A percentile compares a stretch with the other conserved stretches of the same genome.
phyloP scores from a whole-genome alignment of 2,329 filamentous ascomycete species.

The Botrytis pseudocinerea region DNA sequence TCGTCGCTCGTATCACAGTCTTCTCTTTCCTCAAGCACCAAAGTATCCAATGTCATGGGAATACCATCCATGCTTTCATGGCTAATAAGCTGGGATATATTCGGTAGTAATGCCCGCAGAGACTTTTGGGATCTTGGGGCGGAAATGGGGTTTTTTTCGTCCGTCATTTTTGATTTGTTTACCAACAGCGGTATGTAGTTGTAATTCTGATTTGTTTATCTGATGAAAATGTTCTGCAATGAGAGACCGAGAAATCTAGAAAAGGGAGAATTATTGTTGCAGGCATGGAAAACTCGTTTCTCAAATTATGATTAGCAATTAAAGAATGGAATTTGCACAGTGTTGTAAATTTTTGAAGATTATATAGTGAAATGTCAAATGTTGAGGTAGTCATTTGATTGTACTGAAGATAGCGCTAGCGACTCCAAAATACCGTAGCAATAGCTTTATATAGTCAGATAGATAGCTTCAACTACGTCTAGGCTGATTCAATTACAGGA shows the following conservation, averaged over 20 bases:
- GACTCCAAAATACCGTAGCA: background rate
- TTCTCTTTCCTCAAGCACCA: background rate
- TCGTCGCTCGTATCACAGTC: too few relatives aligned
- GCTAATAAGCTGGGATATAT: background rate
- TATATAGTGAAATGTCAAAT: background rate
- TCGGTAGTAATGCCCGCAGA: too few relatives aligned
- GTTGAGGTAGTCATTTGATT: background rate
- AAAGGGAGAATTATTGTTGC: background rate
- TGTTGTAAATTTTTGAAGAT: background rate
- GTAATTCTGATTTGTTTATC: background rate
- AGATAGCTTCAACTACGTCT: background rate
- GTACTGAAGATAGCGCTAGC: background rate
- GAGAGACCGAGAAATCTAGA: background rate
- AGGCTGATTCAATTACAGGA: accelerated
- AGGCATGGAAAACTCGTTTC: background rate
- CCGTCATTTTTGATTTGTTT: too few relatives aligned
- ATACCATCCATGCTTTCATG: background rate
- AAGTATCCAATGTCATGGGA: background rate
- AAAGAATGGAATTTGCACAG: background rate
- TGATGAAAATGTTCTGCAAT: accelerated
- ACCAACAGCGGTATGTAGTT: background rate
- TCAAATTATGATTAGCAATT: too few relatives aligned
- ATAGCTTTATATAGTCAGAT: background rate
- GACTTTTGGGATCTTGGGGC: background rate
- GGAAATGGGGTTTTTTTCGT: background rate